These are phyloP conservation scores for Trametes punicea DNA, from an alignment of 768 basidiomycete genomes.

Conservation along the genomic window DNA sequence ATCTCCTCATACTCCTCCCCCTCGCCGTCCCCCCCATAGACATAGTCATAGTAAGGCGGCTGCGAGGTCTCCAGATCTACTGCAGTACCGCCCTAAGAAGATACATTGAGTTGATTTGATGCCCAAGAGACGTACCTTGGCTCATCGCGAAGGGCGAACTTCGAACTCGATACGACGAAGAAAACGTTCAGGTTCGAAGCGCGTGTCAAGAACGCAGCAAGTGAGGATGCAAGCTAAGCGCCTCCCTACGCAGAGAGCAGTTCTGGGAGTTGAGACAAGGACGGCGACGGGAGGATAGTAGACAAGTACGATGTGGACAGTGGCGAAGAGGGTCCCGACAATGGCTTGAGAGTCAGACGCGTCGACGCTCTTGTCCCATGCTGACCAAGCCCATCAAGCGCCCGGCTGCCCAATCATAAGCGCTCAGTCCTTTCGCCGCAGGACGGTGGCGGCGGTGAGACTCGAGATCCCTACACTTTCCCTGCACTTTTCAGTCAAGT, in stretches of 20 bases:
- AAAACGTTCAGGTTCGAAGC: not conserved
- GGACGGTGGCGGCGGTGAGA: not conserved
- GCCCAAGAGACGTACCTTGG: constrained; percentile 10
- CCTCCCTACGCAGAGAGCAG: not conserved
- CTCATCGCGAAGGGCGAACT: constrained; percentile 5
- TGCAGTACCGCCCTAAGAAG: not conserved
- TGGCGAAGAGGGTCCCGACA: constrained; percentile 5
- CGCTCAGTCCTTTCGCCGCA: not conserved
- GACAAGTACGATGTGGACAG: constrained; percentile 2
- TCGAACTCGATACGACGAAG: not conserved
- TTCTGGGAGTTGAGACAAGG: not conserved
- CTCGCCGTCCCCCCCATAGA: constrained; percentile 48
- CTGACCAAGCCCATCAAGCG: constrained; percentile 13
- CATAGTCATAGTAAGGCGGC: constrained; percentile 49
- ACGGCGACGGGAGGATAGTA: not conserved
- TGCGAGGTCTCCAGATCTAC: constrained; percentile 22
- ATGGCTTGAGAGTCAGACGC: not conserved
- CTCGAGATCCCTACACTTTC: not conserved
- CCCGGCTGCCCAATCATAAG: not conserved
- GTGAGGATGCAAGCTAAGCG: not conserved
- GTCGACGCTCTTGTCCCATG: constrained; percentile 8
- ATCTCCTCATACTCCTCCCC: constrained; percentile 71
- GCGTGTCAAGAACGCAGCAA: not conserved
- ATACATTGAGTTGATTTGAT: too few species aligned
- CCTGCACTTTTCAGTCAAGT: too few species aligned